Percentiles rank a stretch among this genome's conserved stretches.
Conservation (phyloP, 2,329 filamentous ascomycete species). For the Arthroderma sp. region DNA sequence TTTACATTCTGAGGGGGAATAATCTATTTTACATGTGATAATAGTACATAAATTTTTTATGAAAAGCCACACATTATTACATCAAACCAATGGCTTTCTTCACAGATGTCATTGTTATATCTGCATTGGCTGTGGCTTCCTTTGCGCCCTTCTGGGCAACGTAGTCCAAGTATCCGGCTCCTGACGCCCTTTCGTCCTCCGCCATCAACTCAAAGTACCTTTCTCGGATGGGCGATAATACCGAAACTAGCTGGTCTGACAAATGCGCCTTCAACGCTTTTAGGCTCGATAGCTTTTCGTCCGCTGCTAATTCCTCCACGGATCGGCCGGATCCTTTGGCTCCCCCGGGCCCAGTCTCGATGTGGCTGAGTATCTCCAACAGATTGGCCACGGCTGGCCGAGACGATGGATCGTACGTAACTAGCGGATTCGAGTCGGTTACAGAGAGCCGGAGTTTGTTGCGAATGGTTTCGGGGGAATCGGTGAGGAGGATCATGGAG, state of each 20-base stretch:
- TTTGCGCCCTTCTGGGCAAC: slow-evolving; percentile 9
- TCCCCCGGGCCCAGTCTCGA: slow-evolving; percentile 33
- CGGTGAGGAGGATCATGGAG: slow-evolving; percentile 74
- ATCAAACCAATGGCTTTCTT: slow-evolving; percentile 9
- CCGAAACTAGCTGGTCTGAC: slow-evolving; percentile 29
- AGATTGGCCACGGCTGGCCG: slow-evolving; percentile 83
- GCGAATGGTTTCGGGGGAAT: slow-evolving; percentile 49
- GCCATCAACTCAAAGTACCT: slow-evolving; percentile 12
- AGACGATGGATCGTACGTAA: slow-evolving; percentile 56
- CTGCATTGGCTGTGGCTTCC: slow-evolving; percentile 9
- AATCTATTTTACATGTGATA: too few species aligned
- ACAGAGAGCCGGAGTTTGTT: slow-evolving; percentile 58
- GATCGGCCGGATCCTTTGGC: slow-evolving; percentile 11
- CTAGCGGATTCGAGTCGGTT: slow-evolving; percentile 55
- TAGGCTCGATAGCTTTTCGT: slow-evolving; percentile 36
- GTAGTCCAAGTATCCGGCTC: slow-evolving; percentile 5
- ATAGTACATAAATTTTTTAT: too few species aligned
- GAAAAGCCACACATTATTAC: neutral
- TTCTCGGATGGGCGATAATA: slow-evolving; percentile 23
- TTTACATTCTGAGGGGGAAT: too few species aligned
- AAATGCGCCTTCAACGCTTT: slow-evolving; percentile 52
- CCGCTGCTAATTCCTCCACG: slow-evolving; percentile 34
- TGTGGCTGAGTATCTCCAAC: slow-evolving; percentile 62
- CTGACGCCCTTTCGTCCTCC: neutral
- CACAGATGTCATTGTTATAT: slow-evolving; percentile 9